A percentile compares a stretch with the other conserved stretches of the same genome.
Evolutionary conservation across 2,329 filamentous ascomycete species (phyloP).

Genomic region (Neopestalotiopsis clavispora): DNA sequence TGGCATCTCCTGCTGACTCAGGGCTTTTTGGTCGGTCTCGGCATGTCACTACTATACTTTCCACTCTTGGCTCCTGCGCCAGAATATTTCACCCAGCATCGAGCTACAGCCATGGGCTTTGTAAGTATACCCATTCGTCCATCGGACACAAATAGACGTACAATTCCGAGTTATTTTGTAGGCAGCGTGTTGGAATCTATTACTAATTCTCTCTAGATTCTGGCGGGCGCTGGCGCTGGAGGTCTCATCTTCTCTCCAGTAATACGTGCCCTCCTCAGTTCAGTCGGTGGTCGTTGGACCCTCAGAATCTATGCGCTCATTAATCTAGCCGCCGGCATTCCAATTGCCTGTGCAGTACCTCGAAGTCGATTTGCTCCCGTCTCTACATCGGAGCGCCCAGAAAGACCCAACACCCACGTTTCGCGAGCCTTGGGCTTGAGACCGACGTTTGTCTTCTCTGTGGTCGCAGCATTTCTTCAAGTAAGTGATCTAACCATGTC

Average conservation of each 20-base stretch:
- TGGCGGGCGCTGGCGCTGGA: slow-evolving; percentile 47
- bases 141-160: not conserved
- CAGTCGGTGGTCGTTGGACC: slow-evolving; percentile 49
- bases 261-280: slow-evolving; percentile 44
- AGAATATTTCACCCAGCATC: slow-evolving; percentile 53
- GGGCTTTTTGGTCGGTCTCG: slow-evolving; percentile 46
- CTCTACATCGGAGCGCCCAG: slow-evolving; percentile 23
- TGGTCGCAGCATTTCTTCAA: slow-evolving; percentile 45
- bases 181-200: slow-evolving; percentile 15
- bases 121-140: slow-evolving; percentile 28
- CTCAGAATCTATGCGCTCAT: slow-evolving; percentile 44
- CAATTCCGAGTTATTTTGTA: not conserved
- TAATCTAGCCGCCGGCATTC: slow-evolving; percentile 42
- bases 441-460: slow-evolving; percentile 46
- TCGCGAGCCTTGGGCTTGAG: slow-evolving; percentile 41
- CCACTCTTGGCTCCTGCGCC: slow-evolving; percentile 50
- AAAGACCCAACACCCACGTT: slow-evolving; percentile 41
- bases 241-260: slow-evolving; percentile 47
- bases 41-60: slow-evolving; percentile 49
- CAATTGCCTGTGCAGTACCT: slow-evolving; percentile 44
- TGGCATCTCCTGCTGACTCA: slow-evolving; percentile 50
- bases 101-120: slow-evolving; percentile 51
- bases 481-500: slow-evolving; percentile 21
- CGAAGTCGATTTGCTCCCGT: slow-evolving; percentile 41
- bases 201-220: slow-evolving; percentile 29